A percentile compares a stretch with the other conserved stretches of the same genome.
These are phyloP conservation scores for Isabelozyma heimii DNA, from an alignment of 805 yeast species.

Conservation along the genomic window DNA sequence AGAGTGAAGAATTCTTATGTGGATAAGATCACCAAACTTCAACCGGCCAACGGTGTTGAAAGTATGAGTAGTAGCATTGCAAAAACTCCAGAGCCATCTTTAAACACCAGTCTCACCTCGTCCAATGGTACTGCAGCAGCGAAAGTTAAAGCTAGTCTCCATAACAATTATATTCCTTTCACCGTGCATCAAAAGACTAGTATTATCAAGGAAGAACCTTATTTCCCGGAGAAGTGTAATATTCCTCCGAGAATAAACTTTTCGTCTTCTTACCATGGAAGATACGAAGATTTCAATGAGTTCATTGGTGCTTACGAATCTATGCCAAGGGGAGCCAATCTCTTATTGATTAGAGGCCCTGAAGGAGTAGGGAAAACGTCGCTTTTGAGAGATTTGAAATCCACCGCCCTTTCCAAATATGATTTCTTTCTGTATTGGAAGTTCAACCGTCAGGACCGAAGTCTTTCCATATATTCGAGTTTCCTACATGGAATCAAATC, in stretches of 20 bases:
- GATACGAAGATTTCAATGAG: conserved; percentile 8
- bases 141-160: neutral
- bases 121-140: neutral
- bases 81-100: neutral
- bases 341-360: conserved; percentile 37
- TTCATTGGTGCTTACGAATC: conserved; percentile 6
- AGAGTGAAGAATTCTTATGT: conserved; percentile 18
- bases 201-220: neutral
- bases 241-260: conserved; percentile 7
- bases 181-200: neutral
- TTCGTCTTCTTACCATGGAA: conserved; percentile 8
- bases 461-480: conserved; percentile 32
- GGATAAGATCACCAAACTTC: neutral
- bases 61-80: neutral
- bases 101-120: neutral
- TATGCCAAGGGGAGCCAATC: conserved; percentile 11
- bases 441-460: conserved; percentile 20
- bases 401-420: conserved; percentile 27
- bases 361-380: conserved; percentile 48
- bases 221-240: neutral
- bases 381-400: conserved; percentile 36
- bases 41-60: neutral
- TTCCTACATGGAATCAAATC: conserved; percentile 37
- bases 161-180: neutral
- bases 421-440: conserved; percentile 30